Evolutionary conservation across 2,329 filamentous ascomycete species (phyloP).

Genomic region (Alternaria triticimaculans): DNA sequence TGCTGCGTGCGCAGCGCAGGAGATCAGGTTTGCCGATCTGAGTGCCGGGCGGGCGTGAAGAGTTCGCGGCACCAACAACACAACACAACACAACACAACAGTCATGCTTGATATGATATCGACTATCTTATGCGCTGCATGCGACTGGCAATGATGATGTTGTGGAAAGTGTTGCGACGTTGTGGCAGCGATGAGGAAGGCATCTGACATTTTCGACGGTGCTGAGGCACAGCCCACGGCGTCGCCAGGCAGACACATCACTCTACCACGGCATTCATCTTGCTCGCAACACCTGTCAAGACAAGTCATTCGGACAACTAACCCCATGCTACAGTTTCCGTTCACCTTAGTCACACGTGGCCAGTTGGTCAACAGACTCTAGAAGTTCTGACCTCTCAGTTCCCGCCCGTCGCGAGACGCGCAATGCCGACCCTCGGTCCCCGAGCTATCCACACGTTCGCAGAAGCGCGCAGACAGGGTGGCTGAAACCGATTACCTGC

Average conservation of each 20-base stretch:
- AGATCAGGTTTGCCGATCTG: constrained; percentile 14
- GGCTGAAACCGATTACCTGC: background rate
- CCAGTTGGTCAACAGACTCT: background rate
- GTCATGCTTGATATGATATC: background rate
- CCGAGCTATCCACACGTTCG: background rate
- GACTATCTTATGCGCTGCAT: background rate
- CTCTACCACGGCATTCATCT: background rate
- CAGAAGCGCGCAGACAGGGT: background rate
- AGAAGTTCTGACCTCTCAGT: background rate
- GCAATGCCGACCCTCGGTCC: background rate
- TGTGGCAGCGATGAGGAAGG: background rate
- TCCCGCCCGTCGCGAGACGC: background rate
- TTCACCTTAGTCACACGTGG: background rate
- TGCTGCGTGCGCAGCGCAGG: background rate
- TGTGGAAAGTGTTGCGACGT: background rate
- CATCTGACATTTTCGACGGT: background rate
- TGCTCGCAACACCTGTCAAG: background rate
- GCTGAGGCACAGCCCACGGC: background rate
- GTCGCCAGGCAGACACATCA: background rate
- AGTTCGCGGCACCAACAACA: background rate
- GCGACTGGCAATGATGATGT: background rate
- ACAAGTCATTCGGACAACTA: background rate
- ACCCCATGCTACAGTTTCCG: background rate
- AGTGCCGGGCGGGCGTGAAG: background rate
- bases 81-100: background rate